A percentile compares a stretch with the other conserved stretches of the same genome.
Conservation (phyloP, 176 grass and related monocot species). For the Aegilops speltoides region DNA sequence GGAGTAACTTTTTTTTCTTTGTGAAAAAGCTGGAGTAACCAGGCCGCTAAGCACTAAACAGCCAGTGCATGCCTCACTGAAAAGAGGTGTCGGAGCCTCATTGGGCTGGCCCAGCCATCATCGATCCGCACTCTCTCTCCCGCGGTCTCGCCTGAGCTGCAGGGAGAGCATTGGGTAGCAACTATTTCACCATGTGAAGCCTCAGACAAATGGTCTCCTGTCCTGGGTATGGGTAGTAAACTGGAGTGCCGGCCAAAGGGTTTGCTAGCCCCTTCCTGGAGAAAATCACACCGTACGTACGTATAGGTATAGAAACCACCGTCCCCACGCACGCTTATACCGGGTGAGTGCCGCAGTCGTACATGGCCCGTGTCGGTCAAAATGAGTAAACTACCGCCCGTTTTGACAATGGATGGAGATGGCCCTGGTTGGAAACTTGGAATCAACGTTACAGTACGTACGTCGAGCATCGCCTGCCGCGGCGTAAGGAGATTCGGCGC, state of each 20-base stretch:
- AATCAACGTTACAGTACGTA: too few species aligned
- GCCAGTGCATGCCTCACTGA: slow-evolving; percentile 8
- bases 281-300: too few species aligned
- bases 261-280: too few species aligned
- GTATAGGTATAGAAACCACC: too few species aligned
- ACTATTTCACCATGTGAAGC: slow-evolving; percentile 56
- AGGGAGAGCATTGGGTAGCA: background rate
- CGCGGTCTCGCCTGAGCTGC: background rate
- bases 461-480: background rate
- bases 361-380: too few species aligned
- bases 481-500: background rate
- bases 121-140: background rate
- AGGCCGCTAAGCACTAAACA: background rate
- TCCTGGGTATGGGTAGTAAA: slow-evolving; percentile 10
- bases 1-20: background rate
- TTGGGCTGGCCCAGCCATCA: background rate
- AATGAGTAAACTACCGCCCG: too few species aligned
- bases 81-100: slow-evolving; percentile 22
- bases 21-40: background rate
- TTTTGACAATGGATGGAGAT: too few species aligned
- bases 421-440: too few species aligned
- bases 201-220: slow-evolving; percentile 39
- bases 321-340: too few species aligned
- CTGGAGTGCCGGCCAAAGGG: background rate
- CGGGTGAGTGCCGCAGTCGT: too few species aligned